A percentile compares a stretch with the other conserved stretches of the same genome.
These are phyloP conservation scores for Chamaecrista fasciculata DNA, from an alignment of 306 rosid genomes.

Conservation along the genomic window DNA sequence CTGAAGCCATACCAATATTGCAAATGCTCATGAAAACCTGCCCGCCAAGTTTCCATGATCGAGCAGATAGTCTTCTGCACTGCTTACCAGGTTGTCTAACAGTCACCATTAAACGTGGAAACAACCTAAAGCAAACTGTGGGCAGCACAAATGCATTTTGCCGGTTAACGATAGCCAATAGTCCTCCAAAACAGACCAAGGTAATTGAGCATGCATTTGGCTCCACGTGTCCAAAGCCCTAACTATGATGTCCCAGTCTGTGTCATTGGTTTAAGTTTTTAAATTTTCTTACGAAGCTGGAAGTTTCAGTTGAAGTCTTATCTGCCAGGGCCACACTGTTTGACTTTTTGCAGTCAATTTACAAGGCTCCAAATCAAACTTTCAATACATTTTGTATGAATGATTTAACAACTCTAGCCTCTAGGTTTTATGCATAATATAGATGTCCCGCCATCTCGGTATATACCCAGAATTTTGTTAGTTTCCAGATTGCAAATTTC, in stretches of 20 bases:
- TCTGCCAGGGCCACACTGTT: too few species aligned
- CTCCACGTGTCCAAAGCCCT: too few species aligned
- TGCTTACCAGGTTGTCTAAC: slow-evolving; percentile 99
- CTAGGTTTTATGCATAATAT: too few species aligned
- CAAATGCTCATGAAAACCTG: slow-evolving; percentile 99
- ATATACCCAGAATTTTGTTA: too few species aligned
- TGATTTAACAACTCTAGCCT: too few species aligned
- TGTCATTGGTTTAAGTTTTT: slow-evolving; percentile 16
- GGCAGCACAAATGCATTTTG: slow-evolving; percentile 97
- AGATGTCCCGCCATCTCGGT: too few species aligned
- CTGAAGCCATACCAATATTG: slow-evolving; percentile 94
- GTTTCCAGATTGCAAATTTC: too few species aligned
- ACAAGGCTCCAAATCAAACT: background rate
- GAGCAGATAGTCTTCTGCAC: slow-evolving; percentile 89
- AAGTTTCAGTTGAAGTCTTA: background rate
- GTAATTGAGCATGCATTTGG: slow-evolving; percentile 38
- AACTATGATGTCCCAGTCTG: slow-evolving; percentile 17
- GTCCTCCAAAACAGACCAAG: slow-evolving; percentile 98
- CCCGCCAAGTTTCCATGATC: slow-evolving; percentile 97
- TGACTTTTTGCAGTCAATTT: background rate
- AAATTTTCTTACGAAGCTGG: background rate
- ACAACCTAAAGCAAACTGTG: slow-evolving; percentile 90
- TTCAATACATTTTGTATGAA: too few species aligned
- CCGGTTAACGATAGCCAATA: slow-evolving; percentile 80
- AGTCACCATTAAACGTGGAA: slow-evolving; percentile 87